Evolutionary conservation across 331 rosid genomes (phyloP), one percentile per base, ranked within the genome.

Genomic region (Ulmus americana): DNA sequence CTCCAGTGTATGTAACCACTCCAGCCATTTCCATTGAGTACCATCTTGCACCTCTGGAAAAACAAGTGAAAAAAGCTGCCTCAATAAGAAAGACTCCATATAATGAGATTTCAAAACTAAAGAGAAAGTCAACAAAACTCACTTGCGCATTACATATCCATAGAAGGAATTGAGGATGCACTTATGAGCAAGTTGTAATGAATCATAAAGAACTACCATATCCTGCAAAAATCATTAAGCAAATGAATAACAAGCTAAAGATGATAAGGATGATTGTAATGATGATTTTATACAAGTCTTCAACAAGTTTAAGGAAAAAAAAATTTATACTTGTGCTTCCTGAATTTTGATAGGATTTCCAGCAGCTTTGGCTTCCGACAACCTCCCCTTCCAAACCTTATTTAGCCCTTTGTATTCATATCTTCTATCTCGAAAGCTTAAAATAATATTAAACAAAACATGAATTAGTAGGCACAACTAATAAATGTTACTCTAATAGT

Each of bases 11-110:
- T 12, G 98, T 92, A 77, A 92, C 98, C 60, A 92, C 98, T 48
- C 98, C 98, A 65, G 98, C 98, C 98, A 92, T 92, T 89, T 92
- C 98, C 98, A 92, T 92, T 35, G 98, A 92, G 72, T 92, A 92
- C 98, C 98, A 92, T 84, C 98, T 83, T 57, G 98, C 98, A 58
- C 98, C 98, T 83, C 98, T 92, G 74, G 62, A 59, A 71, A 61
- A 73, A 44, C 83, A 76, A 38, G 55, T 28, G 58, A 46, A 10
- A 57, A 81, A 35, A 52, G 68, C 69, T 65, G 49, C 15, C 16
- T 48, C 49, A n/a, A 61, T 28, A 50, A 64, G 16, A 64, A 44
- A 28, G 35, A 70, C 45, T 52, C 63, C 28, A 61, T 41, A 47
- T 13, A 4, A 55, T 40, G 48, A 70, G 70, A 67, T 40, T 63